Conservation (phyloP, 345 rosid genomes). For the Euphorbia peplus region DNA sequence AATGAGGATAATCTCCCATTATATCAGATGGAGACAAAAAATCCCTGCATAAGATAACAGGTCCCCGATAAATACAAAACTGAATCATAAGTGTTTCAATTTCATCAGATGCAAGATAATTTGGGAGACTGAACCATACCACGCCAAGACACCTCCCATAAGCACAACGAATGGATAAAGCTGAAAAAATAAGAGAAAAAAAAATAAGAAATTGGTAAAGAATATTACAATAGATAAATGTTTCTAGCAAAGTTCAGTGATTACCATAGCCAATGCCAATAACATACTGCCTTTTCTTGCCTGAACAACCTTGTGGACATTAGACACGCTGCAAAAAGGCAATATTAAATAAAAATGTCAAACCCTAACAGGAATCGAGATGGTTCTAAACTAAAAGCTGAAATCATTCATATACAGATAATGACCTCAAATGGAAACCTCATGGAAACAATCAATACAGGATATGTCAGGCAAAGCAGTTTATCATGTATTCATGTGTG, state of each 20-base stretch:
- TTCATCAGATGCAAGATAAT: background rate
- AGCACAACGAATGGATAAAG: conserved; percentile 74
- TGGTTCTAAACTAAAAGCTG: conserved; percentile 2
- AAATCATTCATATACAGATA: background rate
- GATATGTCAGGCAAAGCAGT: background rate
- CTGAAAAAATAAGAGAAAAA: conserved; percentile 38
- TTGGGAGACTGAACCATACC: conserved; percentile 44
- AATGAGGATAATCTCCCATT: conserved; percentile 77
- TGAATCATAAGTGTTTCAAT: conserved; percentile 5
- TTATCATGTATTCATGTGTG: background rate
- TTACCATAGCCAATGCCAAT: conserved; percentile 90
- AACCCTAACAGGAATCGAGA: conserved; percentile 16
- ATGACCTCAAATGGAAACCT: background rate
- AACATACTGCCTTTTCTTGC: conserved; percentile 86
- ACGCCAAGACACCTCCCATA: conserved; percentile 71
- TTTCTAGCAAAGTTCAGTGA: conserved; percentile 10
- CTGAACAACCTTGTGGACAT: conserved; percentile 75
- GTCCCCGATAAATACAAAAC: conserved; percentile 12
- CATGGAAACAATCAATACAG: background rate
- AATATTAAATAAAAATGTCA: background rate
- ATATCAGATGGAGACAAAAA: conserved; percentile 79
- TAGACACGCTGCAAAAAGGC: conserved; percentile 48
- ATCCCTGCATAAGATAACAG: conserved; percentile 46
- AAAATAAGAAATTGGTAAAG: conserved; percentile 14
- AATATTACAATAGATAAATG: conserved; percentile 5